These are phyloP conservation scores for Phaeoacremonium minimum DNA, from an alignment of 2,329 filamentous ascomycete genomes.

Conservation along the genomic window DNA sequence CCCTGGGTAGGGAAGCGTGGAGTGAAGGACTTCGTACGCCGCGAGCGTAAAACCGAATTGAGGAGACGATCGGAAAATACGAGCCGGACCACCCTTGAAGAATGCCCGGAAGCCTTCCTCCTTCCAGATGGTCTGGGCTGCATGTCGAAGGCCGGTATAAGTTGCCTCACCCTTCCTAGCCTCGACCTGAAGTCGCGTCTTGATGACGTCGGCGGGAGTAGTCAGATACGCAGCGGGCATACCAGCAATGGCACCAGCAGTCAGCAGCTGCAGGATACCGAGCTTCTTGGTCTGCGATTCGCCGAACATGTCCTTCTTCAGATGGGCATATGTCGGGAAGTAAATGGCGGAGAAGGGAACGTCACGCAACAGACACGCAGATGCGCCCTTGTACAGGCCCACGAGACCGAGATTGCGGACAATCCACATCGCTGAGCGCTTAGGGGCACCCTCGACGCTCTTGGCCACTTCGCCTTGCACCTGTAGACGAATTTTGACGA, in stretches of 20 bases:
- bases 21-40: slow-evolving; percentile 89
- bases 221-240: slow-evolving; percentile 94
- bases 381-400: slow-evolving; percentile 94
- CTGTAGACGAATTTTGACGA: slow-evolving; percentile 98
- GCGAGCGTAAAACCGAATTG: slow-evolving; percentile 98
- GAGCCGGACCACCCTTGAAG: slow-evolving; percentile 96
- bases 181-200: slow-evolving; percentile 96
- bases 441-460: slow-evolving; percentile 73
- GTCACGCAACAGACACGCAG: slow-evolving; percentile 89
- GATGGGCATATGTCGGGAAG: slow-evolving; percentile 92
- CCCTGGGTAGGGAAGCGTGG: slow-evolving; percentile 73
- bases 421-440: slow-evolving; percentile 96
- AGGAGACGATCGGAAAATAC: slow-evolving; percentile 90
- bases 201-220: slow-evolving; percentile 97
- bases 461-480: slow-evolving; percentile 96
- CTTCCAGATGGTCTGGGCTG: slow-evolving; percentile 74
- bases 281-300: slow-evolving; percentile 85
- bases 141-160: slow-evolving; percentile 85
- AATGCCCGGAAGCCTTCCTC: slow-evolving; percentile 95
- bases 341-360: slow-evolving; percentile 98
- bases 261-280: slow-evolving; percentile 84
- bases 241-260: slow-evolving; percentile 88
- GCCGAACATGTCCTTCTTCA: slow-evolving; percentile 92
- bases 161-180: slow-evolving; percentile 88
- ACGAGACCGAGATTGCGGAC: slow-evolving; percentile 90